Percentiles rank a stretch among this genome's conserved stretches.
Conservation (phyloP, 345 rosid genomes). For the Leavenworthia alabamica region DNA sequence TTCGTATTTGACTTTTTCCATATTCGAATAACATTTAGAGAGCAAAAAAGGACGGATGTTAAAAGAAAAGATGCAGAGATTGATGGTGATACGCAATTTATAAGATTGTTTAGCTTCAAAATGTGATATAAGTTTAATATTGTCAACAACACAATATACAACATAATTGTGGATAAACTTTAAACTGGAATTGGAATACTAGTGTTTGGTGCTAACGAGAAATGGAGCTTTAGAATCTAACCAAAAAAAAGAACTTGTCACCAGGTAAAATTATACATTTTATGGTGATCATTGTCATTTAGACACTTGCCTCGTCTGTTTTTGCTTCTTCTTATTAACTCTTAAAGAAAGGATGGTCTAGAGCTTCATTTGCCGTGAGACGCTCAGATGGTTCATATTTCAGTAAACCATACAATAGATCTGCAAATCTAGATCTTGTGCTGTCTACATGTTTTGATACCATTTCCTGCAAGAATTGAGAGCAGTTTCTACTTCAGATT, state of each 20-base stretch:
- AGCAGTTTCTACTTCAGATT: constrained; percentile 16
- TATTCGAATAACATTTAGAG: not conserved
- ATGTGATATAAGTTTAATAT: not conserved
- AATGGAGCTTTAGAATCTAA: constrained; percentile 7
- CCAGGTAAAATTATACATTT: constrained; percentile 14
- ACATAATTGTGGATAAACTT: constrained; percentile 13
- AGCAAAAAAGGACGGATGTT: not conserved
- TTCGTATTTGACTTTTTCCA: not conserved
- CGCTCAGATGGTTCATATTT: constrained; percentile 66
- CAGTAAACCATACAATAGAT: constrained; percentile 56
- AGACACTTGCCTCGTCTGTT: not conserved
- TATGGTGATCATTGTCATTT: not conserved
- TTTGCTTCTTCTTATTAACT: constrained; percentile 25
- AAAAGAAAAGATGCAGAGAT: not conserved
- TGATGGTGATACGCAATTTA: not conserved
- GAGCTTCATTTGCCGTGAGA: constrained; percentile 58
- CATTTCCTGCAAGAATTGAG: constrained; percentile 43
- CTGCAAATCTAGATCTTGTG: constrained; percentile 40
- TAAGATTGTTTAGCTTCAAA: not conserved
- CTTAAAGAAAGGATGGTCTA: constrained; percentile 64
- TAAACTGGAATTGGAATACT: not conserved
- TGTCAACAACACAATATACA: constrained; percentile 25
- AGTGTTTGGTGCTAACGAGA: constrained; percentile 11
- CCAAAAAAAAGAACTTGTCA: constrained; percentile 10
- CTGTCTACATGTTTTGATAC: constrained; percentile 42